These are phyloP conservation scores for Paramecium octaurelia DNA, from an alignment of 73 alveolate genomes.

Conservation along the genomic window DNA sequence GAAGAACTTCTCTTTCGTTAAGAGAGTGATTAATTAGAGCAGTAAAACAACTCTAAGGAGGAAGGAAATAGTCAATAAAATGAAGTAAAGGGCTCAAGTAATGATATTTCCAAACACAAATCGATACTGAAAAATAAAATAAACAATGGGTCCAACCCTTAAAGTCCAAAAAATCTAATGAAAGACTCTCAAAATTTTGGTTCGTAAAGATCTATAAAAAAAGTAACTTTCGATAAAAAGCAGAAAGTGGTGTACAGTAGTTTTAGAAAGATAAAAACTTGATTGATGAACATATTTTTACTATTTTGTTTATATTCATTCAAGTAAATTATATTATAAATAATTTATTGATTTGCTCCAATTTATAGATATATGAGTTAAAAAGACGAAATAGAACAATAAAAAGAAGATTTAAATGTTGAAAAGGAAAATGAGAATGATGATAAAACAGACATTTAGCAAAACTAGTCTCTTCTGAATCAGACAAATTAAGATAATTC, in stretches of 20 bases:
- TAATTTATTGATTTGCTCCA: background rate
- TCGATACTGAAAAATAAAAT: background rate
- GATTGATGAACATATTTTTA: background rate
- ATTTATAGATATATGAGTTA: background rate
- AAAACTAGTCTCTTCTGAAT: background rate
- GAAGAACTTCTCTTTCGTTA: background rate
- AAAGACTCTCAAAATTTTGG: background rate
- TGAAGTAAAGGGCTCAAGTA: background rate
- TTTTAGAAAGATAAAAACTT: background rate
- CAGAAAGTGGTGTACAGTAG: background rate
- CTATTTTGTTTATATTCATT: background rate
- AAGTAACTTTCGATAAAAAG: constrained; percentile 28
- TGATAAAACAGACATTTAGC: background rate
- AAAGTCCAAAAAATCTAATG: background rate
- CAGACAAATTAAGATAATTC: background rate
- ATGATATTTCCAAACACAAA: background rate
- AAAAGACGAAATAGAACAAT: background rate
- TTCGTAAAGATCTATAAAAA: constrained; percentile 35
- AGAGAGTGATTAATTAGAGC: constrained; percentile 8
- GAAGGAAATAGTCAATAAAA: background rate
- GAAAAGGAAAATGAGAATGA: background rate
- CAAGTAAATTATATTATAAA: background rate
- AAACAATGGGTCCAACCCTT: background rate
- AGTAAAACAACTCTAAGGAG: background rate
- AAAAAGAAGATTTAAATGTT: background rate